These are phyloP conservation scores for Trichosporon asahii DNA, from an alignment of 1,284 basidiomycete genomes.

Conservation along the genomic window DNA sequence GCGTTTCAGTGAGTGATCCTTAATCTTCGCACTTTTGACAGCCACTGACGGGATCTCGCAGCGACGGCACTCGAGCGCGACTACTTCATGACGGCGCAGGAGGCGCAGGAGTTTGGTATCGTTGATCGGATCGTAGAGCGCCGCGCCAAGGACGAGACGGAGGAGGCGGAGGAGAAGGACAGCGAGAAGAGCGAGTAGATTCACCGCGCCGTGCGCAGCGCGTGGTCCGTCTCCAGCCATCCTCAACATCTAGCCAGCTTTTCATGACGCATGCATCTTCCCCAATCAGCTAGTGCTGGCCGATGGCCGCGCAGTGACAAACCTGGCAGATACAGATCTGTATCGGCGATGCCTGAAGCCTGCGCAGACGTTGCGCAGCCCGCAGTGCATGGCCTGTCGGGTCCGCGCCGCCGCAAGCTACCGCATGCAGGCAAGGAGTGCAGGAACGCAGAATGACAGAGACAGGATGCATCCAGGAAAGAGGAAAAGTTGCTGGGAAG, in stretches of 20 bases:
- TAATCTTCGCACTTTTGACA: too few species aligned
- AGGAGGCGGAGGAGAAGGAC: constrained; percentile 11
- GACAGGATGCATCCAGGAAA: not conserved
- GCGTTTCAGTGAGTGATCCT: constrained; percentile 66
- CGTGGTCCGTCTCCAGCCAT: not conserved
- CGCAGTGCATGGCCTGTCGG: not conserved
- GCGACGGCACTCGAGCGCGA: constrained; percentile 85
- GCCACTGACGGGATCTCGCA: constrained; percentile 12
- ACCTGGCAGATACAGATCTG: not conserved
- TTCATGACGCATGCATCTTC: constrained; percentile 1
- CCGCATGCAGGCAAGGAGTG: not conserved
- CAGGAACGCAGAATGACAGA: not conserved
- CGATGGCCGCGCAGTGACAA: not conserved
- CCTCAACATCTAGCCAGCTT: not conserved
- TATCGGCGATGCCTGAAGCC: not conserved
- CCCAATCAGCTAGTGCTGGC: not conserved
- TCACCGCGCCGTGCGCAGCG: not conserved
- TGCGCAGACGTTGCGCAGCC: not conserved
- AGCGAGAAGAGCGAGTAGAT: constrained; percentile 13
- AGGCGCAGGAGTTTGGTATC: constrained; percentile 83
- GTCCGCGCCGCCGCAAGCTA: too few species aligned
- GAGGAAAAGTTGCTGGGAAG: not conserved
- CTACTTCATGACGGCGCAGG: constrained; percentile 88
- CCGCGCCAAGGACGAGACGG: constrained; percentile 32
- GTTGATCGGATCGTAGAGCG: constrained; percentile 79